These are phyloP conservation scores for Colletotrichum salicis DNA, from an alignment of 2,329 filamentous ascomycete species.

Conservation along the genomic window DNA sequence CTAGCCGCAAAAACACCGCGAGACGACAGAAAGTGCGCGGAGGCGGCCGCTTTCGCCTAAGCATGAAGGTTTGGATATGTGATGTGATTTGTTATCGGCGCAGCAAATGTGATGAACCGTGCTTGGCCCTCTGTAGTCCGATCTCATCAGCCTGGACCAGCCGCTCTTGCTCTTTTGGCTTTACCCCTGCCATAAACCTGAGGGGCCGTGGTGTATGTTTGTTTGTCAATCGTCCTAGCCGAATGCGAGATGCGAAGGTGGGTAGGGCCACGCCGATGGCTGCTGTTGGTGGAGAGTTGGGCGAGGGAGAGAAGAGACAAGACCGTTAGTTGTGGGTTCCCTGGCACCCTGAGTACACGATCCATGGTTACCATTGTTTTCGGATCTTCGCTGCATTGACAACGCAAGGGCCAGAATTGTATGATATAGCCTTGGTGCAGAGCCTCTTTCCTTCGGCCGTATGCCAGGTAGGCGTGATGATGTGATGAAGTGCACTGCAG, in stretches of 20 bases:
- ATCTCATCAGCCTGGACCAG: not conserved
- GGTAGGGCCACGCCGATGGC: not conserved
- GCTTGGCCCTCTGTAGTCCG: not conserved
- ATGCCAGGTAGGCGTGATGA: not conserved
- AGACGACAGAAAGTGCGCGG: not conserved
- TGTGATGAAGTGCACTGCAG: not conserved
- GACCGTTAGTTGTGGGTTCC: not conserved
- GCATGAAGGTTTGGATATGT: not conserved
- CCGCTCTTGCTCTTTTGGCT: not conserved
- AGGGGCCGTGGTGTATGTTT: not conserved
- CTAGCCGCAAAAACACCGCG: not conserved
- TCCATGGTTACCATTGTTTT: not conserved
- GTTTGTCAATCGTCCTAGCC: not conserved
- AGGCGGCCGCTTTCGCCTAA: slow-evolving; percentile 5
- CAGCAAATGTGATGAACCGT: not conserved
- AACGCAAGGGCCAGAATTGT: not conserved
- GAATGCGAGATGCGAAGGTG: not conserved
- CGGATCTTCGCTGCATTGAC: not conserved
- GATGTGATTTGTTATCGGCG: not conserved
- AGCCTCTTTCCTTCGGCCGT: not conserved
- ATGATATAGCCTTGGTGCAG: not conserved
- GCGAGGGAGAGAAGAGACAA: not conserved
- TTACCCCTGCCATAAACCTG: not conserved
- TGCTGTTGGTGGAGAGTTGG: not conserved
- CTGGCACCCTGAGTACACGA: not conserved